Percentiles rank a stretch among this genome's conserved stretches.
Conservation (phyloP, 495 filamentous ascomycete genomes). For the Glarea lozoyensis region DNA sequence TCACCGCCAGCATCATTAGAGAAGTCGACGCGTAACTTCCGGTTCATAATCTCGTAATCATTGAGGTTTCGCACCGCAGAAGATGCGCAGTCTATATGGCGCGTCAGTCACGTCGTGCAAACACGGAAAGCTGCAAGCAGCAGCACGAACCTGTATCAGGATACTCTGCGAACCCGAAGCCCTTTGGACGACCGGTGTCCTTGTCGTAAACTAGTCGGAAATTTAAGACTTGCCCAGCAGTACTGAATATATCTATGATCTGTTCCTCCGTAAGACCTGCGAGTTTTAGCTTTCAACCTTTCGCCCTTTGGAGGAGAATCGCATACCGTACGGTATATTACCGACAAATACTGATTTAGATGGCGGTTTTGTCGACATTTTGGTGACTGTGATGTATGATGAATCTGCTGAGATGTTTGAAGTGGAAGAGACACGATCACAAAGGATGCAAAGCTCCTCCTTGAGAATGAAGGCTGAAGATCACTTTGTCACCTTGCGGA, state of each 20-base stretch:
- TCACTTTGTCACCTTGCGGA: constrained; percentile 22
- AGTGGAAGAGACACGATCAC: constrained; percentile 10
- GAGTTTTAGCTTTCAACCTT: constrained; percentile 7
- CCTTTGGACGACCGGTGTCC: constrained; percentile 90
- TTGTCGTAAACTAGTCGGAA: constrained; percentile 94
- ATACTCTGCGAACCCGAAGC: constrained; percentile 94
- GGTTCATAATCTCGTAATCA: constrained; percentile 91
- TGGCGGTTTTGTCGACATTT: constrained; percentile 41
- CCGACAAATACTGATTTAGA: constrained; percentile 70
- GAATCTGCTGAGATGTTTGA: constrained; percentile 3
- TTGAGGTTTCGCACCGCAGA: constrained; percentile 94
- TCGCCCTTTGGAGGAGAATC: neutral
- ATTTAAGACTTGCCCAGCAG: constrained; percentile 79
- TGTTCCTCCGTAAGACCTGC: constrained; percentile 83
- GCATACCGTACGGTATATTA: constrained; percentile 66
- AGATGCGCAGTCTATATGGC: constrained; percentile 66
- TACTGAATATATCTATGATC: constrained; percentile 82
- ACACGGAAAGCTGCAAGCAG: neutral
- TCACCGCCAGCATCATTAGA: constrained; percentile 82
- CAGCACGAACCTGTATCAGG: constrained; percentile 51
- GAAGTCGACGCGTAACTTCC: constrained; percentile 90
- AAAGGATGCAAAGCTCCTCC: constrained; percentile 9
- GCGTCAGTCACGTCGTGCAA: constrained; percentile 2
- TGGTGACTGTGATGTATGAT: constrained; percentile 4
- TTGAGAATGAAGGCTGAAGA: constrained; percentile 14